Percentiles rank a stretch among this genome's conserved stretches.
Evolutionary conservation across 805 yeast species (phyloP).

Genomic region (Candida methanosorbosa): DNA sequence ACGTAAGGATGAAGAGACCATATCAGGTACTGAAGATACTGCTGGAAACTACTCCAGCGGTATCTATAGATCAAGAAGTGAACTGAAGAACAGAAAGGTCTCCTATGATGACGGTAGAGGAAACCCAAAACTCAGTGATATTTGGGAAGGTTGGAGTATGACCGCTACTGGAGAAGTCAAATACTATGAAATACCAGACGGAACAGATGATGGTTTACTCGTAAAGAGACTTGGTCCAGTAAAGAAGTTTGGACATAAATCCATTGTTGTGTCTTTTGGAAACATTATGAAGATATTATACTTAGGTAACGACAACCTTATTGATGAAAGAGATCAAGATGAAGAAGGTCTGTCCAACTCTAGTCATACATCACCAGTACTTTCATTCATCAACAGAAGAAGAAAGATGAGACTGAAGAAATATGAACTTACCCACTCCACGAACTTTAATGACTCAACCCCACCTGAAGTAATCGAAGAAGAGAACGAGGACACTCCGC

Average conservation of each 20-base stretch:
- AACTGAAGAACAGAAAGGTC: background rate
- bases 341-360: conserved; percentile 27
- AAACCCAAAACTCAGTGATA: conserved; percentile 26
- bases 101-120: background rate
- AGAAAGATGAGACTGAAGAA: conserved; percentile 24
- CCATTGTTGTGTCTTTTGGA: conserved; percentile 70
- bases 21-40: background rate
- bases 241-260: conserved; percentile 66
- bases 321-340: conserved; percentile 48
- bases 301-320: conserved; percentile 66
- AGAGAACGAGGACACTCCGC: conserved; percentile 2
- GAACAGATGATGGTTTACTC: conserved; percentile 34
- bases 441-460: conserved; percentile 22
- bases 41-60: background rate
- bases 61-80: background rate
- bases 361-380: conserved; percentile 17
- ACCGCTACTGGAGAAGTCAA: conserved; percentile 55
- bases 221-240: conserved; percentile 54
- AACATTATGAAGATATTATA: conserved; percentile 63
- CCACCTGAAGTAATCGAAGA: conserved; percentile 1
- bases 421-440: conserved; percentile 28
- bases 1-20: conserved; percentile 29
- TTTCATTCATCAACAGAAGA: conserved; percentile 27
- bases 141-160: conserved; percentile 83
- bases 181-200: conserved; percentile 49